These are phyloP conservation scores for Rhexocercosporidium sp. DNA, from an alignment of 2,329 filamentous ascomycete species.

Conservation along the genomic window DNA sequence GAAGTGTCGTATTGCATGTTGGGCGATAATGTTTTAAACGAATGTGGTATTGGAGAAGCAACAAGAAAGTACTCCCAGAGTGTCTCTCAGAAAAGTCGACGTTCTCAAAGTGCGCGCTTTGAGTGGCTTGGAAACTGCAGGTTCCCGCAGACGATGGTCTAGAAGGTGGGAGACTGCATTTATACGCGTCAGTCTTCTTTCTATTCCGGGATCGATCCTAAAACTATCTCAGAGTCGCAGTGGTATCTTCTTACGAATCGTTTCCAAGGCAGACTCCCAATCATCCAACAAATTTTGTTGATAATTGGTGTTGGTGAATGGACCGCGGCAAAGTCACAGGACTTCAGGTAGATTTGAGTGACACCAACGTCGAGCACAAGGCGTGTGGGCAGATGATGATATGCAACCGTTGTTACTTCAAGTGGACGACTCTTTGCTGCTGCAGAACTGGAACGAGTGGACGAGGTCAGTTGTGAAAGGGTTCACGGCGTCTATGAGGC, in stretches of 20 bases:
- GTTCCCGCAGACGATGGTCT: slow-evolving; percentile 25
- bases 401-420: neutral
- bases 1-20: slow-evolving; percentile 50
- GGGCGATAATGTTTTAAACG: slow-evolving; percentile 10
- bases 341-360: neutral
- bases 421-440: neutral
- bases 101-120: slow-evolving; percentile 17
- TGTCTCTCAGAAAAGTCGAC: slow-evolving; percentile 3
- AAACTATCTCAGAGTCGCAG: neutral
- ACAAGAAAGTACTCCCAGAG: slow-evolving; percentile 12
- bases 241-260: neutral
- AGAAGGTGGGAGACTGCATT: slow-evolving; percentile 30
- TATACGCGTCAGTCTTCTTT: slow-evolving; percentile 25
- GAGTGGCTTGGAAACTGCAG: slow-evolving; percentile 22
- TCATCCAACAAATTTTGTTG: slow-evolving; percentile 2
- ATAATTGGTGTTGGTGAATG: slow-evolving; percentile 3
- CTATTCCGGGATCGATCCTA: neutral
- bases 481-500: slow-evolving; percentile 12
- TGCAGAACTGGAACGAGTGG: neutral
- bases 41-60: neutral
- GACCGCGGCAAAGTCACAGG: neutral
- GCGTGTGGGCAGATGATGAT: slow-evolving; percentile 9
- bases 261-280: neutral
- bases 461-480: slow-evolving; percentile 11
- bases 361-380: neutral